These are phyloP conservation scores for Aristolochia fimbriata DNA, from an alignment of 164 flowering plant genomes.

Conservation along the genomic window DNA sequence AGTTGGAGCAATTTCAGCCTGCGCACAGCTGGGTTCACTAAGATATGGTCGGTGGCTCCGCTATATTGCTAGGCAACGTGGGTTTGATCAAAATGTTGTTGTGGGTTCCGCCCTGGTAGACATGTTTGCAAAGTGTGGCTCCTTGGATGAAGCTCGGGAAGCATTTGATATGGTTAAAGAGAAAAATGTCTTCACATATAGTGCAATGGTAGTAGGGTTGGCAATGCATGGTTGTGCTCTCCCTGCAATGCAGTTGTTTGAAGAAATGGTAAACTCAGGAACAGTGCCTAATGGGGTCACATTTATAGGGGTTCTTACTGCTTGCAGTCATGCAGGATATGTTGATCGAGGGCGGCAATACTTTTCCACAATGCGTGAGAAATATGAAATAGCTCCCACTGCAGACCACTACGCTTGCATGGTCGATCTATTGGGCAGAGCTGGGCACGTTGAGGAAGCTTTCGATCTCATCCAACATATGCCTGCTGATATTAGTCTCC, in stretches of 20 bases:
- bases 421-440: constrained; percentile 24
- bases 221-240: constrained; percentile 22
- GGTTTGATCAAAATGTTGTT: constrained; percentile 14
- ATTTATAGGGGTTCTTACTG: constrained; percentile 22
- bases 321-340: constrained; percentile 22
- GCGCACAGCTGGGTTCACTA: constrained; percentile 20
- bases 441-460: constrained; percentile 23
- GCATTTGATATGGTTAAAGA: constrained; percentile 14
- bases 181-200: constrained; percentile 17
- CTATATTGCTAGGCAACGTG: constrained; percentile 7
- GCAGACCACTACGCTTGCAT: constrained; percentile 23
- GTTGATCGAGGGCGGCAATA: constrained; percentile 14
- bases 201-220: constrained; percentile 19
- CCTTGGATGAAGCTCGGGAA: constrained; percentile 13
- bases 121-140: constrained; percentile 26
- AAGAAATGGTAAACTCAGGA: constrained; percentile 12
- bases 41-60: constrained; percentile 12
- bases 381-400: constrained; percentile 13
- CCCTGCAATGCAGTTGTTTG: constrained; percentile 14
- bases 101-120: constrained; percentile 23
- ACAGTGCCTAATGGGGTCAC: constrained; percentile 19
- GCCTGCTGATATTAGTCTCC: constrained; percentile 12
- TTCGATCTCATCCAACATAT: constrained; percentile 10
- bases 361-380: constrained; percentile 16
- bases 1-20: constrained; percentile 22